Conservation (phyloP, 257 asterid genomes). For the Solanum arcanum region DNA sequence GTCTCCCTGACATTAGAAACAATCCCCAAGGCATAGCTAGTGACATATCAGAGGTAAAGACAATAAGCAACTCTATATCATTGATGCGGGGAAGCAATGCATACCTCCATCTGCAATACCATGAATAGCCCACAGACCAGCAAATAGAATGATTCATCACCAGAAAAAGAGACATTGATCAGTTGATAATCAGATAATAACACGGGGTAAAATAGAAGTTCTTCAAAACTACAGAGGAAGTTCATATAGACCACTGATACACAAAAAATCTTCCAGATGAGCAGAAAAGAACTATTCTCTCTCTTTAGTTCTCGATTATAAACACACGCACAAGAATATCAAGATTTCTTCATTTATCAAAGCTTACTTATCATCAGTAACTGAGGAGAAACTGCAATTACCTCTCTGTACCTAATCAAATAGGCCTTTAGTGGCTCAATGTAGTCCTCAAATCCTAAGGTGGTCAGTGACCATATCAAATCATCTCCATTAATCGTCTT, state of each 20-base stretch:
- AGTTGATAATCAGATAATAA: not conserved
- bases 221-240: not conserved
- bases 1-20: slow-evolving; percentile 39
- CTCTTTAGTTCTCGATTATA: not conserved
- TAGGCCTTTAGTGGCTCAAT: slow-evolving; percentile 44
- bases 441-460: slow-evolving; percentile 53
- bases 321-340: not conserved
- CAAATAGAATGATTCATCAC: not conserved
- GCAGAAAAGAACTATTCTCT: not conserved
- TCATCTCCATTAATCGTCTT: slow-evolving; percentile 66
- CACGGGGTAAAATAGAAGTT: not conserved
- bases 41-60: not conserved
- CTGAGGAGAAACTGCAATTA: slow-evolving; percentile 3
- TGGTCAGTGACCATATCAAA: slow-evolving; percentile 57
- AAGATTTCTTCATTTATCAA: not conserved
- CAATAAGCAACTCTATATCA: not conserved
- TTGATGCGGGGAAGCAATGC: slow-evolving; percentile 1
- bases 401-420: slow-evolving; percentile 58
- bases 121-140: slow-evolving; percentile 5
- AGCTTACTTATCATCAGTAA: not conserved
- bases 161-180: slow-evolving; percentile 1
- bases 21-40: slow-evolving; percentile 1
- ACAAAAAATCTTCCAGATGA: not conserved
- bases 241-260: not conserved
- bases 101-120: slow-evolving; percentile 50